These are phyloP conservation scores for Penicillium sp. DNA, from an alignment of 2,329 filamentous ascomycete species.

Conservation along the genomic window DNA sequence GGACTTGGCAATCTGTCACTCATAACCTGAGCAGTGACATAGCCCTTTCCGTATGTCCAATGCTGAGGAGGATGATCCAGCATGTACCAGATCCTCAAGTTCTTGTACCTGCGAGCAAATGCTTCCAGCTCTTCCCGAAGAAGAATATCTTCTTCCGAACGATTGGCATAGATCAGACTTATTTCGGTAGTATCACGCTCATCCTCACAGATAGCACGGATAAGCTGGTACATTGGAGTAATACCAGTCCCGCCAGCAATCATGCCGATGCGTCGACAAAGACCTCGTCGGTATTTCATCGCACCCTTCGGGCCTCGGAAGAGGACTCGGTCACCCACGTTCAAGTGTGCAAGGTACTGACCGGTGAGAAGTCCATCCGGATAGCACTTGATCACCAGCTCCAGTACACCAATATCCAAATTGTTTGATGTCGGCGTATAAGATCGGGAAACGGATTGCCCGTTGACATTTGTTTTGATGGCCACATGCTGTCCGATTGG, in stretches of 20 bases:
- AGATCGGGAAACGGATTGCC: conserved; percentile 49
- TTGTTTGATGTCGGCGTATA: conserved; percentile 51
- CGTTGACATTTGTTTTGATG: conserved; percentile 50
- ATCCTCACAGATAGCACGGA: conserved; percentile 63
- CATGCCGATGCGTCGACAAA: conserved; percentile 38
- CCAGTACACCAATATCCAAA: conserved; percentile 31
- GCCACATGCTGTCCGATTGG: conserved; percentile 59
- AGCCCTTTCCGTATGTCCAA: conserved; percentile 53
- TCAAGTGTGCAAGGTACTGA: conserved; percentile 31
- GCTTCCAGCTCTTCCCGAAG: conserved; percentile 56
- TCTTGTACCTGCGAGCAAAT: conserved; percentile 51
- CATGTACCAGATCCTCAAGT: conserved; percentile 58
- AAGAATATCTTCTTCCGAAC: conserved; percentile 59
- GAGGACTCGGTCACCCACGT: conserved; percentile 33
- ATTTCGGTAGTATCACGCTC: conserved; percentile 57
- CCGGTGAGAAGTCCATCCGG: conserved; percentile 35
- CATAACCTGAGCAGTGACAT: conserved; percentile 54
- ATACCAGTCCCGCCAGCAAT: conserved; percentile 42
- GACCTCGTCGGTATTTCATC: conserved; percentile 31
- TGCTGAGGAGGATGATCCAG: conserved; percentile 48
- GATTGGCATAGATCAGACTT: conserved; percentile 60
- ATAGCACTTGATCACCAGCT: conserved; percentile 39
- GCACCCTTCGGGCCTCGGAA: conserved; percentile 40
- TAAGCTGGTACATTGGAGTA: conserved; percentile 61
- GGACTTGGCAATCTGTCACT: conserved; percentile 50